Base-by-base conservation (phyloP, 2,329 filamentous ascomycete species). In the Talaromyces sp. region DNA sequence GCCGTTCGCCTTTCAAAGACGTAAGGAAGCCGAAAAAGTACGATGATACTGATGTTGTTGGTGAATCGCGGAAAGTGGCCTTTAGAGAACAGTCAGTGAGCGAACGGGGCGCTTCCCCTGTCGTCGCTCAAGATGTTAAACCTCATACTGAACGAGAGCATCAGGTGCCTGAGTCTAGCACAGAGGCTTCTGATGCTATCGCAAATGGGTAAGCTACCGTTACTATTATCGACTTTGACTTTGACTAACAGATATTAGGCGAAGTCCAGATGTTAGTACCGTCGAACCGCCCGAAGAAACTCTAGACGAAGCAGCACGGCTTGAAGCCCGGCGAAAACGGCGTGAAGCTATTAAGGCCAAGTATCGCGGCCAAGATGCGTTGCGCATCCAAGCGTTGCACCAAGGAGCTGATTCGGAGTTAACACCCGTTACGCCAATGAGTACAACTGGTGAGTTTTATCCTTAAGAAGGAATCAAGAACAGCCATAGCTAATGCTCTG, bases 311-410 rank as follows among this genome's bases (percentile, higher is more conserved):
- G 89, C 88, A 62, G 86, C 89, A 64, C 81, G 93, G 67, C 89
- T 96, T 67, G 89, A 95, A 72, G 87, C 91, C 67, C 88, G 92
- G 57, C 88, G 91, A 28, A 91, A 88, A 69, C 85, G 89, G 59
- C 87, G 92, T 63, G 89, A 94, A 75, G 89, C 90, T 63, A 88
- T 96, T 63, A 84, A 91, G 69, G 88, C 89, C 70, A 95, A 91
- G 77, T 88, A 91, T 67, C 86, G 85, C 73, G 78, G 74, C 46
- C 86, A 87, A 66, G 83, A 86, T 53, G 86, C 87, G 53, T 80
- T 93, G 67, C 82, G 89, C 61, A 84, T 93, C 62, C 86, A 92
- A 74, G 87, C 88, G 59, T 78, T 93, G 39, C 84, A 87, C 63
- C 80, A 83, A 59, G 78, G 82, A 51, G 84, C 82, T 63, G 86